Evolutionary conservation across 2,329 filamentous ascomycete species (phyloP).

Genomic region (Alternaria sp.): DNA sequence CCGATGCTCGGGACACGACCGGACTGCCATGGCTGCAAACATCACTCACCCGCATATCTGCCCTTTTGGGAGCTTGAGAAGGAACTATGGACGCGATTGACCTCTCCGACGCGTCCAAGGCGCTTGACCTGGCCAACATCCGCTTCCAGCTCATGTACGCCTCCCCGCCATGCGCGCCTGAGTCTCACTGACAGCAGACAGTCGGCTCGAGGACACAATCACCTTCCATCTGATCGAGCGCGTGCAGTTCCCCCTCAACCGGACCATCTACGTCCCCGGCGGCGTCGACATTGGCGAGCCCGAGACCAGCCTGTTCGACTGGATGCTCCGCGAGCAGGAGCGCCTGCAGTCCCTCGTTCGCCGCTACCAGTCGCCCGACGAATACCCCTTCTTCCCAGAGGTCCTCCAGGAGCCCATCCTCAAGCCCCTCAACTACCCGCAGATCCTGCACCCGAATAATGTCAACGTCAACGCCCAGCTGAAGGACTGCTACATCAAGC

Average conservation of each 20-base stretch:
- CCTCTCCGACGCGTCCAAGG: conserved; percentile 81
- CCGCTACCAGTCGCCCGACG: conserved; percentile 93
- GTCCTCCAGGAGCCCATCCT: conserved; percentile 81
- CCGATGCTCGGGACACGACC: conserved; percentile 17
- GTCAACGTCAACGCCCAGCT: conserved; percentile 91
- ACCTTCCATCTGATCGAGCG: conserved; percentile 96
- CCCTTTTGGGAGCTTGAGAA: background rate
- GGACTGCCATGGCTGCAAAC: conserved; percentile 9
- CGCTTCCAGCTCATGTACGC: conserved; percentile 89
- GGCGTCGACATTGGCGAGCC: conserved; percentile 78
- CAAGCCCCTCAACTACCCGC: conserved; percentile 85
- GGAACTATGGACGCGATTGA: conserved; percentile 86
- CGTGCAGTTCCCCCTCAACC: conserved; percentile 94
- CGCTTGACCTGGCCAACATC: conserved; percentile 88
- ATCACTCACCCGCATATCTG: conserved; percentile 6
- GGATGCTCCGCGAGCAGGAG: conserved; percentile 90
- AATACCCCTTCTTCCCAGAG: conserved; percentile 94
- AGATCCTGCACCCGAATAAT: conserved; percentile 83
- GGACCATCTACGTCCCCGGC: conserved; percentile 81
- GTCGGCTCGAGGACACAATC: conserved; percentile 96
- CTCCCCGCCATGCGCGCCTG: background rate
- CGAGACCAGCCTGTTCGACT: conserved; percentile 86
- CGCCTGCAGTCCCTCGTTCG: conserved; percentile 89
- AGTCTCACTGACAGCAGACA: conserved; percentile 50
- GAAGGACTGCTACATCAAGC: conserved; percentile 81